Evolutionary conservation across 2,329 filamentous ascomycete genomes (phyloP).

Genomic region (Ascochyta rabiei): DNA sequence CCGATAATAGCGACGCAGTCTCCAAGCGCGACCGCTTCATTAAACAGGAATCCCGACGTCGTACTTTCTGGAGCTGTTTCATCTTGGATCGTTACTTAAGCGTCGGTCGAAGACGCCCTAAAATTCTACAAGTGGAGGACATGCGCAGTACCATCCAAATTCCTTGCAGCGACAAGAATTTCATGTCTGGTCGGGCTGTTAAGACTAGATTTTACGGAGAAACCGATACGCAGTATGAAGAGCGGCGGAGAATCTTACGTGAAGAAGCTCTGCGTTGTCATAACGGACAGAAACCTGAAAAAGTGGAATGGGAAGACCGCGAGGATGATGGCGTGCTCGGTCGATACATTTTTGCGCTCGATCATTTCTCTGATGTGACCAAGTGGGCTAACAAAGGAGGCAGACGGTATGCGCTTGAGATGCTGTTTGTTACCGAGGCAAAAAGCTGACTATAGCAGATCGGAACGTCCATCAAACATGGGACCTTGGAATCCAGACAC

Average conservation of each 20-base stretch:
- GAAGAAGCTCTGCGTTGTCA: constrained; percentile 2
- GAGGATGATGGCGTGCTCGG: constrained; percentile 55
- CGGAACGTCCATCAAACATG: constrained; percentile 48
- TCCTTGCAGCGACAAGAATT: constrained; percentile 70
- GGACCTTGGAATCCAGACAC: constrained; percentile 67
- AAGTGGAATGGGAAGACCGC: constrained; percentile 56
- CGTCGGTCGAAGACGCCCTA: constrained; percentile 66
- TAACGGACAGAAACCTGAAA: constrained; percentile 8
- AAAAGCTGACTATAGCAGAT: constrained; percentile 9
- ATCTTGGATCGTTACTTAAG: constrained; percentile 73
- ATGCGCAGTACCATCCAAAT: constrained; percentile 64
- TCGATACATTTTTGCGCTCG: constrained; percentile 60
- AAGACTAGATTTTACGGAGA: constrained; percentile 46
- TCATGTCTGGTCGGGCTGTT: constrained; percentile 66
- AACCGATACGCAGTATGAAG: constrained; percentile 20
- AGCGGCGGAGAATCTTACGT: constrained; percentile 17
- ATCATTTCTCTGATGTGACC: constrained; percentile 62
- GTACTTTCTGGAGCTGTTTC: constrained; percentile 77
- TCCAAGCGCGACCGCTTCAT: constrained; percentile 55
- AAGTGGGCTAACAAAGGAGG: constrained; percentile 65
- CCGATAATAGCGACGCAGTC: constrained; percentile 18
- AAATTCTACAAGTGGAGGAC: constrained; percentile 65
- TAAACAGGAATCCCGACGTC: constrained; percentile 67
- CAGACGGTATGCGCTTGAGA: constrained; percentile 51
- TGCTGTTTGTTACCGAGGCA: background rate